A percentile compares a stretch with the other conserved stretches of the same genome.
phyloP scores from a whole-genome alignment of 768 basidiomycete species.

The Kwoniella dejecticola region DNA sequence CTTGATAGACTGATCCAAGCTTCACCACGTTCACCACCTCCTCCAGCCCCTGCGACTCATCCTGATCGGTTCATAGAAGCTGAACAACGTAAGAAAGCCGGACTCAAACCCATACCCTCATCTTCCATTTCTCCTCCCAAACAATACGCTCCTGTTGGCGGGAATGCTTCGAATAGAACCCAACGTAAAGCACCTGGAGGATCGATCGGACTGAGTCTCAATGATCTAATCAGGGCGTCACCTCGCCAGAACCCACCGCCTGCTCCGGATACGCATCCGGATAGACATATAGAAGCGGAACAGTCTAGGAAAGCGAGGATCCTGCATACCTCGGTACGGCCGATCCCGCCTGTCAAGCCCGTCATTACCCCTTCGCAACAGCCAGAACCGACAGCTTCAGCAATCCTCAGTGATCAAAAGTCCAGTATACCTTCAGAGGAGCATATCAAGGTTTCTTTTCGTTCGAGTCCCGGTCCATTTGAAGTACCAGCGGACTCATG shows the following conservation, averaged over 20 bases:
- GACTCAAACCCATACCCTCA: too few species aligned
- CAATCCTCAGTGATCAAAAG: too few species aligned
- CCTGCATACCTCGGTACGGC: neutral
- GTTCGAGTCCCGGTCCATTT: too few species aligned
- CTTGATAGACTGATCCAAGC: constrained; percentile 8
- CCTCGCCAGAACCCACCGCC: constrained; percentile 8
- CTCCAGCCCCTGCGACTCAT: constrained; percentile 15
- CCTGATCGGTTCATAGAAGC: constrained; percentile 11
- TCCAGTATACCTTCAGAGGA: too few species aligned
- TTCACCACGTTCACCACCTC: constrained; percentile 9
- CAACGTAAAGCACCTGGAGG: too few species aligned
- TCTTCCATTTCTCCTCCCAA: too few species aligned
- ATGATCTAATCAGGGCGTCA: constrained; percentile 3
- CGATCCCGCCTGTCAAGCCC: neutral
- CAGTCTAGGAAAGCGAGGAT: constrained; percentile 5
- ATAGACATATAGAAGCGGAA: constrained; percentile 14
- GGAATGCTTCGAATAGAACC: too few species aligned
- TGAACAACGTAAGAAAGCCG: constrained; percentile 4
- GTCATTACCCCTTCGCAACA: too few species aligned
- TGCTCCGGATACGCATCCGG: constrained; percentile 14
- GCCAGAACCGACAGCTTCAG: too few species aligned
- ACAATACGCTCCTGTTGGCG: too few species aligned
- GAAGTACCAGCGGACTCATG: too few species aligned
- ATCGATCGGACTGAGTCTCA: neutral
- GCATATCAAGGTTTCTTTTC: too few species aligned